phyloP scores from a whole-genome alignment of 257 asterid species.

The Gynochthodes officinalis region DNA sequence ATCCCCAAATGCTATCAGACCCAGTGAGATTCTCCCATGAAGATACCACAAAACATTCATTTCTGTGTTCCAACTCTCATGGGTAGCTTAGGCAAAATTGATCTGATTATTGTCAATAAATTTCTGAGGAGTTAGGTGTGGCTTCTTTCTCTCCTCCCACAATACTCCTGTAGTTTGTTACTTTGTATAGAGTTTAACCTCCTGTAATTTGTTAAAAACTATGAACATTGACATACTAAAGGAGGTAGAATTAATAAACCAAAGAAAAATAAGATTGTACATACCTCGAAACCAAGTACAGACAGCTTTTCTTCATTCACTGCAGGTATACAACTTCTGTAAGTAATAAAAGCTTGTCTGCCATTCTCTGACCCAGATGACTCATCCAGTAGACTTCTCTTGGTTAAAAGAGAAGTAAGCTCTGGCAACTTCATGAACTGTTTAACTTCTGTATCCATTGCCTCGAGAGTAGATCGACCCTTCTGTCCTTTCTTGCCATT shows the following conservation, averaged over 20 bases:
- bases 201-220: too few species aligned
- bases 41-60: slow-evolving; percentile 1
- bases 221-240: too few species aligned
- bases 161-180: too few species aligned
- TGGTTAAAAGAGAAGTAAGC: slow-evolving; percentile 26
- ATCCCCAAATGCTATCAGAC: too few species aligned
- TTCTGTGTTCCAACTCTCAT: not conserved
- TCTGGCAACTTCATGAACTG: slow-evolving; percentile 20
- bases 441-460: slow-evolving; percentile 24
- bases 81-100: not conserved
- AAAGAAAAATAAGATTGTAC: slow-evolving; percentile 14
- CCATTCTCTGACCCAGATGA: slow-evolving; percentile 45
- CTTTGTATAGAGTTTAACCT: too few species aligned
- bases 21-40: not conserved
- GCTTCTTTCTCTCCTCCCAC: too few species aligned
- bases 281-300: slow-evolving; percentile 87
- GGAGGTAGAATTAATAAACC: not conserved
- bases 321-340: slow-evolving; percentile 94
- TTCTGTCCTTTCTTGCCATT: slow-evolving; percentile 33
- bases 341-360: slow-evolving; percentile 50
- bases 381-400: slow-evolving; percentile 52
- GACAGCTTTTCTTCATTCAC: slow-evolving; percentile 80
- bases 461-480: slow-evolving; percentile 61
- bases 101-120: not conserved
- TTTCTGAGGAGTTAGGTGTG: too few species aligned